Conservation (phyloP, 306 rosid genomes). For the Sindora glabra region DNA sequence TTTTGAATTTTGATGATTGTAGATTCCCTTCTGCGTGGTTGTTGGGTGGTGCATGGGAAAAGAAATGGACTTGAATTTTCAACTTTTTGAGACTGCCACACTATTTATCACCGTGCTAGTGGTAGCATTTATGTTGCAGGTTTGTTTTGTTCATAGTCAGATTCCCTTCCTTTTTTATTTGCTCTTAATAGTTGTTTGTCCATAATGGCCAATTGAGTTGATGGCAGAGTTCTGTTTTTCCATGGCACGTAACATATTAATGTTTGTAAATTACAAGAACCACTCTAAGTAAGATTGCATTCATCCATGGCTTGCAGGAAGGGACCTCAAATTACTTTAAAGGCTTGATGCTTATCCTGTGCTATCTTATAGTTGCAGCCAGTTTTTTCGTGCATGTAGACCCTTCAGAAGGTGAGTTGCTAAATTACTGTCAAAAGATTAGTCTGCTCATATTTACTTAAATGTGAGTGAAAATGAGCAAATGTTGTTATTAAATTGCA, state of each 20-base stretch:
- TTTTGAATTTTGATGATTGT: constrained; percentile 26
- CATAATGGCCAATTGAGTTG: no score
- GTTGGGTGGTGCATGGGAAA: no score
- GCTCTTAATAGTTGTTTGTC: neutral
- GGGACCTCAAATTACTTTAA: constrained; percentile 89
- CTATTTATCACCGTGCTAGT: no score
- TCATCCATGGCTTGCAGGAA: constrained; percentile 56
- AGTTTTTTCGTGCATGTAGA: constrained; percentile 88
- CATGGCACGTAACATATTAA: neutral
- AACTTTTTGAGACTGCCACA: no score
- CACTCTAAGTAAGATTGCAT: constrained; percentile 10
- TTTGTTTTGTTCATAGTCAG: constrained; percentile 24
- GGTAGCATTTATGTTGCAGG: constrained; percentile 35
- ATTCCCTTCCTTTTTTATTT: neutral
- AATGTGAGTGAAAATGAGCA: no score
- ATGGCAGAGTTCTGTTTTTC: neutral
- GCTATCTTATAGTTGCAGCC: constrained; percentile 95
- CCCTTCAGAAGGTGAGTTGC: constrained; percentile 61
- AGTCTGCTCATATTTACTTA: neutral
- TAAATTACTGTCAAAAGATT: constrained; percentile 1
- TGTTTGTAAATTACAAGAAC: neutral
- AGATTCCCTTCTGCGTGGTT: constrained; percentile 1
- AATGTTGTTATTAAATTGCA: no score
- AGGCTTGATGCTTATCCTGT: constrained; percentile 87
- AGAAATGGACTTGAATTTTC: no score